Conservation (phyloP, 2,329 filamentous ascomycete species). For the Periconia sp. region DNA sequence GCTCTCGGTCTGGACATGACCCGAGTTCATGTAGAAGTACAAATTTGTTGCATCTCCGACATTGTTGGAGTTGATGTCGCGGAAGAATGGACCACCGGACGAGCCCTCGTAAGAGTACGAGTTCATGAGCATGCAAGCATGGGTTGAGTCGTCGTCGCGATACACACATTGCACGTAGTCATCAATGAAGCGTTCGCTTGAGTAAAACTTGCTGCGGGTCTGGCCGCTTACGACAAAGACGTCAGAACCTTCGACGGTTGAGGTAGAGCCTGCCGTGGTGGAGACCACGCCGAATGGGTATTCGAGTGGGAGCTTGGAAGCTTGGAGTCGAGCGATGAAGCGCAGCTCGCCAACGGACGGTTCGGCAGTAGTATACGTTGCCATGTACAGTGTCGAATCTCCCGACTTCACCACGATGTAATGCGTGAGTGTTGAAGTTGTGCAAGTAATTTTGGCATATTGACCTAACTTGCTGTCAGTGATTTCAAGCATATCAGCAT, state of each 20-base stretch:
- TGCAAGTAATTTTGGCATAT: conserved; percentile 68
- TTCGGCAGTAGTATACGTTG: conserved; percentile 64
- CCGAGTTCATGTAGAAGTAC: conserved; percentile 73
- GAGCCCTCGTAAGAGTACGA: conserved; percentile 64
- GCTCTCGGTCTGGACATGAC: conserved; percentile 63
- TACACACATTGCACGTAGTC: conserved; percentile 68
- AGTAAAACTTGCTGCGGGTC: conserved; percentile 74
- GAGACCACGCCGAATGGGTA: conserved; percentile 55
- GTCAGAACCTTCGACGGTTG: conserved; percentile 61
- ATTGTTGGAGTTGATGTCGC: conserved; percentile 70
- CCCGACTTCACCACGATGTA: conserved; percentile 68
- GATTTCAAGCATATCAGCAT: neutral
- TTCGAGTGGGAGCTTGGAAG: conserved; percentile 43
- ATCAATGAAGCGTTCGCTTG: conserved; percentile 72
- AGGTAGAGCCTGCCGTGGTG: conserved; percentile 58
- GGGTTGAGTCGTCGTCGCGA: conserved; percentile 55
- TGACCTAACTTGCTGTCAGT: conserved; percentile 22
- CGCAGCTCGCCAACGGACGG: conserved; percentile 60
- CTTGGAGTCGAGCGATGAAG: conserved; percentile 67
- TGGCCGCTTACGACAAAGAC: conserved; percentile 65
- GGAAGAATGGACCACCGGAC: conserved; percentile 68
- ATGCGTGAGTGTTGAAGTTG: conserved; percentile 65
- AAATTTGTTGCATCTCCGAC: conserved; percentile 63
- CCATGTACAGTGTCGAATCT: conserved; percentile 61
- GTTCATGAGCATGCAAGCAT: conserved; percentile 67